Evolutionary conservation across 352 stramenopile genomes (phyloP), one percentile per base, ranked within the genome.

Genomic region (Globisporangium carolinianum): DNA sequence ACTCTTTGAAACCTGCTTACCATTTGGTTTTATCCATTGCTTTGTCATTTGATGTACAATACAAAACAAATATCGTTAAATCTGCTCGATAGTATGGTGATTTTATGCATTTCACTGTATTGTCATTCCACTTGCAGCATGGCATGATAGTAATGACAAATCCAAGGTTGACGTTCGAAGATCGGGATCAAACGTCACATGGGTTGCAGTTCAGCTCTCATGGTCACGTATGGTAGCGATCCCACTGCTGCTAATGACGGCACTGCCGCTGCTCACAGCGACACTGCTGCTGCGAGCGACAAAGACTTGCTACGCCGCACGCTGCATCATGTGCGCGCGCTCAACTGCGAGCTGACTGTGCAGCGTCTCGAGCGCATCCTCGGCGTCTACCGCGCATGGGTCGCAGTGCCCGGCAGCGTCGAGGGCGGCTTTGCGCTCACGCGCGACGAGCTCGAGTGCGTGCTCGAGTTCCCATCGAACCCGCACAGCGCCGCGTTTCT

Each of bases 401-500:
- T 90, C 55, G 76, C 71, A 50, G 61, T 69, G 15, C 45, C 45
- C 6, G 66, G 71, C 18, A 72, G 77, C 36, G 61, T 83, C 17
- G 76, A 85, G n/a, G 79, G 70, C 45, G 74, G 82, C 38, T 79
- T 86, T 59, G 70, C 75, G 54, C 67, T 89, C 62, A 78, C 82
- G 2, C 64, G 60, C 18, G 73, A 82, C 58, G 79, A 90, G 62
- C 67, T 90, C 47, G 74, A 78, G 57, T 83, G 70, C 51, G 67
- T 86, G 38, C 57, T 91, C 15, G 77, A 87, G 62, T 82, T 75
- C 41, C 74, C 75, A 12, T 46, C 57, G 14, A 47, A 63, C 17
- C 50, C 63, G 12, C 39, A 57, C 11, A 65, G 65, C 47, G 58
- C 87, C 37, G 67, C 67, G 24, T 86, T 84, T 61, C 72, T 91